Base-by-base conservation (phyloP, 2,329 filamentous ascomycete species). In the Calonectria honghensis region DNA sequence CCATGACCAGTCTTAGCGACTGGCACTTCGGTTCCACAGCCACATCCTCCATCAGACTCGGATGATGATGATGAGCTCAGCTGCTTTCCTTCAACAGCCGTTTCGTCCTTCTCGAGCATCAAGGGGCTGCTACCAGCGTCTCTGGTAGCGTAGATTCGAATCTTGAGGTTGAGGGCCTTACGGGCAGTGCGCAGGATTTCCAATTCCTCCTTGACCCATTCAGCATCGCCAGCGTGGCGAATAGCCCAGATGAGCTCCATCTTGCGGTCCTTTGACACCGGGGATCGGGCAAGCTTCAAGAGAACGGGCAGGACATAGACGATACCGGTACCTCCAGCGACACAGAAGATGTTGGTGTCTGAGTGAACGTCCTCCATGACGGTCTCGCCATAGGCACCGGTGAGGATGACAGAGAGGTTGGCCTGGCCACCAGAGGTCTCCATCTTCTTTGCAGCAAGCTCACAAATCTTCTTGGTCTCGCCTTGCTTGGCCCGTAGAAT, bases 161-260 rank as follows among this genome's bases (percentile, higher is more conserved):
- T 86, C 14, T 85, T 85, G 65, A 94, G 84, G 6, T 86, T 82
- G 65, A 86, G 84, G 4, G 85, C 85, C 10, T 80, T 79, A 52
- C 78, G 77, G 11, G 76, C 75, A 52, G 84, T 84, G 6, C 84
- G 84, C 13, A 94, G 83, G 9, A 86, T 76, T 3, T 88, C 85
- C 14, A 94, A 83, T 81, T 94, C 93, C 7, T 85, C 79, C 32
- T 84, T 83, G 13, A 94, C 85, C 92, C 93, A 94, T 27, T 87
- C 85, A 20, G 91, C 82, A 75, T 94, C 90, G 9, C 83, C 81
- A 9, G 85, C 84, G 51, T 89, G 88, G 18, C 92, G 87, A 48
- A 94, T 86, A 2, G 90, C 89, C 93, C 93, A 94, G 71, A 94
- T 85, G n/a, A 94, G 88, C 78, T 92, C 89, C 2, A 94, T 81